Base-by-base conservation (phyloP, 1,139 yeast species). In the Lodderomyces beijingensis region DNA sequence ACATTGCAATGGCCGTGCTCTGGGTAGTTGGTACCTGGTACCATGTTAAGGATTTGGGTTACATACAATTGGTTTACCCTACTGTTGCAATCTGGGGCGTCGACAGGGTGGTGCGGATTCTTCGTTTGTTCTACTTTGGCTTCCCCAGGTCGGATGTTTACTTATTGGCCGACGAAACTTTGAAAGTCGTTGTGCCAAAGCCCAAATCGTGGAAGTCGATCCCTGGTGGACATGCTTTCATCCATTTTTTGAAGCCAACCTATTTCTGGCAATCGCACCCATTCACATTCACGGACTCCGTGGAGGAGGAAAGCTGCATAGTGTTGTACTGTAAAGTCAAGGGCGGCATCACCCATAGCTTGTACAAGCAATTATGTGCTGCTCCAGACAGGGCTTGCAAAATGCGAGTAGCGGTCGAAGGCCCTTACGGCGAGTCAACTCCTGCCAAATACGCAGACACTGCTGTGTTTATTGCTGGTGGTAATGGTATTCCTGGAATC, bases 151-250 rank as follows among this genome's bases (percentile, higher is more conserved):
- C 74, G 1, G 44, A 49, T 9, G 55, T 69, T 9, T 41, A 47
- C 12, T 47, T 70, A 24, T 41, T 61, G 25, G 50, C 59, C 2
- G 60, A 57, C 28, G 72, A 67, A 39, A 63, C 70, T 3, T 53
- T 71, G 20, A 61, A 62, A 42, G 59, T 71, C 3, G 45, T 51
- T 3, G 55, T 70, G 3, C 69, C 72, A 2, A 65, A 55, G 30
- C 71, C 74, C 12, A 46, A 42, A 2, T 50, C 55, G 38, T 71
- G 74, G 74, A 48, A 53, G 13, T 46, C 68, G 1, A 46, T 55
- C 28, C 72, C 76, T 7, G 79, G 78, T 26, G 71, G 75, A 1
- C 76, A 72, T 47, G 77, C 74, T 0, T 74, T 66, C 36, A 54
- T 74, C 25, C 64, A 70, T 41, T 72, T 74, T 46, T 35, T 69